Evolutionary conservation across 176 grass and related monocot genomes (phyloP).

Genomic region (Alloteropsis semialata): DNA sequence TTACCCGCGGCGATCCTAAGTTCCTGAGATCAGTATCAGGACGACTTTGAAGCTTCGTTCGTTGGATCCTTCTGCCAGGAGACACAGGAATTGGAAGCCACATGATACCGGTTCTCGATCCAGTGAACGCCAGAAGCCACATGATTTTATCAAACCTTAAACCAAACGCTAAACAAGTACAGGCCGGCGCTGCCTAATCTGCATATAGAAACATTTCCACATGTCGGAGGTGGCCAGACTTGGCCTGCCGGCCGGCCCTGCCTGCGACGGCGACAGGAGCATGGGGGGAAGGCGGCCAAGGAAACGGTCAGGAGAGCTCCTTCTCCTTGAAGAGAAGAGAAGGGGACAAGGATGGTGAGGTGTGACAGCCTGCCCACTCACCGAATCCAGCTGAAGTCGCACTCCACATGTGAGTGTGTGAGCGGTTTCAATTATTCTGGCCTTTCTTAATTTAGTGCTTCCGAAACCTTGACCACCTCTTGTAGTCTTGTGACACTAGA

Average conservation of each 20-base stretch:
- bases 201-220: not conserved
- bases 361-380: slow-evolving; percentile 34
- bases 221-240: not conserved
- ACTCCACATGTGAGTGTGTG: not conserved
- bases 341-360: slow-evolving; percentile 30
- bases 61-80: not conserved
- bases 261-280: not conserved
- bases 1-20: no score
- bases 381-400: slow-evolving; percentile 22
- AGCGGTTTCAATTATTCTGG: not conserved
- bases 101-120: not conserved
- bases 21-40: not conserved
- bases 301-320: not conserved
- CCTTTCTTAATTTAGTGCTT: not conserved
- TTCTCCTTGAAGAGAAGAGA: not conserved
- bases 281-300: not conserved
- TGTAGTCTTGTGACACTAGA: not conserved
- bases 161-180: not conserved
- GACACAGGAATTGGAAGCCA: not conserved
- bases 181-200: not conserved
- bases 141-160: not conserved
- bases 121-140: not conserved
- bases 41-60: not conserved
- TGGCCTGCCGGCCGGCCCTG: not conserved
- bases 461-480: not conserved